Evolutionary conservation across 331 rosid species (phyloP), one percentile per base, ranked within the genome.

Genomic region (Saraca asoca): DNA sequence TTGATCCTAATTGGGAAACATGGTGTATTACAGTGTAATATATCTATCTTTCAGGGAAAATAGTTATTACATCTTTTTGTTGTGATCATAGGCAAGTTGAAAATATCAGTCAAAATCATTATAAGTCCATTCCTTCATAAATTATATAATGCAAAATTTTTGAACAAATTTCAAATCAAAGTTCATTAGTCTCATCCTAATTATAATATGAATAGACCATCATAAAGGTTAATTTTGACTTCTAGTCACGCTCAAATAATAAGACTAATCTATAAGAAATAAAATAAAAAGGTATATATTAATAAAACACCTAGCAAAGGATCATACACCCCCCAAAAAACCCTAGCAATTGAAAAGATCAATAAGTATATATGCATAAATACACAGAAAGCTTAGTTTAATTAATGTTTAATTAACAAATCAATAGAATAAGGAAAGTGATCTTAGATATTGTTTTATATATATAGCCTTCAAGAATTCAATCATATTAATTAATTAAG

Each of bases 61-160:
- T n/a, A n/a, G n/a, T n/a, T n/a, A n/a, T n/a, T n/a, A 48, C 8
- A 1, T 48, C 58, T 51, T 62, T 10, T 37, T 60, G 35, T 62
- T 24, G 31, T 24, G 31, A 24, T 24, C 31, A 24, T 3, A 24
- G 3, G 31, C 31, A 24, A 24, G 31, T 24, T 24, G 31, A 24
- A 24, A 1, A 24, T 24, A 3, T 24, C 31, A 24, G 31, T 3
- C 31, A 24, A n/a, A n/a, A n/a, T 24, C 31, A 24, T 24, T 24
- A 1, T 24, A 24, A 24, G 3, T 24, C 31, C 31, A 24, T 24
- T 24, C 31, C 31, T 24, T 24, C 3, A 24, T 24, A 24, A 24
- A 24, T 24, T 24, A 1, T 1, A 1, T 24, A 24, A 24, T 24
- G 31, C 31, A 24, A 24, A 1, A 24, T 24, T 24, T 24, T 24